These are phyloP conservation scores for Fusarium sp. DNA, from an alignment of 2,329 filamentous ascomycete species.

Conservation along the genomic window DNA sequence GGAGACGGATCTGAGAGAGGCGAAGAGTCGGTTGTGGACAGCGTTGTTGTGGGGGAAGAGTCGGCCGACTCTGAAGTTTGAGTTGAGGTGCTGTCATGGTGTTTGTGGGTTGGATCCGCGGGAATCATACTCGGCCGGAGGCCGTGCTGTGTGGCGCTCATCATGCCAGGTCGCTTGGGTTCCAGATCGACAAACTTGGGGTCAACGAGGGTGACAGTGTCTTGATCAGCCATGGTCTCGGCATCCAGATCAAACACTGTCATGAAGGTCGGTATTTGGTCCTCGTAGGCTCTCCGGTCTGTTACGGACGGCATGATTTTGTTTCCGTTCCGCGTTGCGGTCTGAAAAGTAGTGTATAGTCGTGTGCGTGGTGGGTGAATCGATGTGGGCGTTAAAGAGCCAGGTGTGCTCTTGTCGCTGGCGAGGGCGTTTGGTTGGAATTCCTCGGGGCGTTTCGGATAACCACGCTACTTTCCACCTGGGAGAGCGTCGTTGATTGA, in stretches of 20 bases:
- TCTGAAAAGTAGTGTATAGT: not conserved
- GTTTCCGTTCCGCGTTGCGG: slow-evolving; percentile 9
- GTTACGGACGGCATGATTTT: slow-evolving; percentile 70
- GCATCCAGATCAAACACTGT: slow-evolving; percentile 76
- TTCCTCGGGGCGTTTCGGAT: slow-evolving; percentile 15
- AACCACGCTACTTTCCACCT: slow-evolving; percentile 33
- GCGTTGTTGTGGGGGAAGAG: slow-evolving; percentile 93
- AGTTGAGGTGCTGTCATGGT: slow-evolving; percentile 81
- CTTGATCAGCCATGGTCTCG: slow-evolving; percentile 64
- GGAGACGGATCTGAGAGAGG: slow-evolving; percentile 91
- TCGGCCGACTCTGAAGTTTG: slow-evolving; percentile 86
- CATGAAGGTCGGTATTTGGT: slow-evolving; percentile 81
- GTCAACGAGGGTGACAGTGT: slow-evolving; percentile 65
- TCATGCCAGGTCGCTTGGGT: slow-evolving; percentile 50
- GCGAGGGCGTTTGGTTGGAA: slow-evolving; percentile 4
- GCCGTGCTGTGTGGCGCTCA: slow-evolving; percentile 50
- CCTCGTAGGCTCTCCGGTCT: slow-evolving; percentile 70
- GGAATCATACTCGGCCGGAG: slow-evolving; percentile 55
- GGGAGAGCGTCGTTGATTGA: slow-evolving; percentile 28
- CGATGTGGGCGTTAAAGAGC: not conserved
- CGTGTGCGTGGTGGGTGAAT: not conserved
- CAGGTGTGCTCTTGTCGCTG: slow-evolving; percentile 9
- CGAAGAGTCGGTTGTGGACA: slow-evolving; percentile 92
- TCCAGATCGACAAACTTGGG: slow-evolving; percentile 63
- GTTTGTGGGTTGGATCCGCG: slow-evolving; percentile 69